Percentiles rank a stretch among this genome's conserved stretches.
Conservation (phyloP, 768 basidiomycete genomes). For the Cubamyces lactineus region DNA sequence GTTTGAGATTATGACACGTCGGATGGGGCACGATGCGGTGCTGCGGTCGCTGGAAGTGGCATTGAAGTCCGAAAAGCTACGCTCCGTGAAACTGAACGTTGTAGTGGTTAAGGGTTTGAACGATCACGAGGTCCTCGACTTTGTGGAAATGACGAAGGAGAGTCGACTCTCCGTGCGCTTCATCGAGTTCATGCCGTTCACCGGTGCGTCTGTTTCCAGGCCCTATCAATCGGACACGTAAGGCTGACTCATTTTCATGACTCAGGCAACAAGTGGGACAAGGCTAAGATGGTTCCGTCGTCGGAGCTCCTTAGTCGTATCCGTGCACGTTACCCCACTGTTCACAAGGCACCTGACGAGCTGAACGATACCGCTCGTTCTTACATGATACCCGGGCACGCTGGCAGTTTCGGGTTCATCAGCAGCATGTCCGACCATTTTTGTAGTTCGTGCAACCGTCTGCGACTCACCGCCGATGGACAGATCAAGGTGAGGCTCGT, state of each 20-base stretch:
- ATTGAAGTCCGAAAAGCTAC: slow-evolving; percentile 50
- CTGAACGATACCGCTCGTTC: slow-evolving; percentile 81
- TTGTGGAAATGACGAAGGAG: slow-evolving; percentile 75
- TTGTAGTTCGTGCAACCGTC: slow-evolving; percentile 81
- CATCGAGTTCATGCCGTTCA: slow-evolving; percentile 96
- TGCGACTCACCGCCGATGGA: slow-evolving; percentile 88
- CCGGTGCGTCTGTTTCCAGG: slow-evolving; percentile 43
- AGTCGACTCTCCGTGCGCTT: slow-evolving; percentile 73
- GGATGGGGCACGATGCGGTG: slow-evolving; percentile 77
- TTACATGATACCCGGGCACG: slow-evolving; percentile 72
- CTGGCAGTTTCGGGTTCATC: slow-evolving; percentile 83
- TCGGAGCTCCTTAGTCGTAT: slow-evolving; percentile 60
- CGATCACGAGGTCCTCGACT: slow-evolving; percentile 77
- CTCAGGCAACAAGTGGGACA: slow-evolving; percentile 85
- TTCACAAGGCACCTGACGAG: slow-evolving; percentile 65
- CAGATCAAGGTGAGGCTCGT: slow-evolving; percentile 70
- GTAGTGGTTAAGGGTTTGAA: slow-evolving; percentile 84
- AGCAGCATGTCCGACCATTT: slow-evolving; percentile 95
- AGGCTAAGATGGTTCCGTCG: slow-evolving; percentile 80
- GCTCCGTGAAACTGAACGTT: slow-evolving; percentile 79
- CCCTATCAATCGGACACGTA: slow-evolving; percentile 8
- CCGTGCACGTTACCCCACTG: slow-evolving; percentile 46
- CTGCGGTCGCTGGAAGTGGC: slow-evolving; percentile 68
- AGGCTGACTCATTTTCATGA: slow-evolving; percentile 1
- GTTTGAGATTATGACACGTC: slow-evolving; percentile 85